These are phyloP conservation scores for Paraphaeosphaeria sporulosa DNA, from an alignment of 2,329 filamentous ascomycete species.

Conservation along the genomic window DNA sequence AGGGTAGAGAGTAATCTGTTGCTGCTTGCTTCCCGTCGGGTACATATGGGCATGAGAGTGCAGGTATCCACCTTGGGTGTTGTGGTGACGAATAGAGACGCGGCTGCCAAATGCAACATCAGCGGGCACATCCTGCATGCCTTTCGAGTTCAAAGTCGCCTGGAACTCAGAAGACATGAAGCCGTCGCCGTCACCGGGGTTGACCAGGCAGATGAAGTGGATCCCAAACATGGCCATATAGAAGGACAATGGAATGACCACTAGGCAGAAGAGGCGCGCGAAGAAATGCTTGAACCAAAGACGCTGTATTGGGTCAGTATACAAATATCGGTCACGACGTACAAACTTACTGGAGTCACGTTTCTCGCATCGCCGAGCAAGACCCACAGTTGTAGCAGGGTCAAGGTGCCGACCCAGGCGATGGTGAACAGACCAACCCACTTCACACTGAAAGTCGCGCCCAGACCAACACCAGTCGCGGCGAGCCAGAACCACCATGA, in stretches of 20 bases:
- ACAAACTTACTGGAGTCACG: conserved; percentile 72
- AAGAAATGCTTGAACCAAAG: conserved; percentile 94
- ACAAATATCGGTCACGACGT: not conserved
- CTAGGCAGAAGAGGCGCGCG: conserved; percentile 87
- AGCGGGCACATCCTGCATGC: conserved; percentile 92
- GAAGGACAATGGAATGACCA: conserved; percentile 86
- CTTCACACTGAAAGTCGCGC: conserved; percentile 93
- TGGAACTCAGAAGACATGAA: conserved; percentile 99
- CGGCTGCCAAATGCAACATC: conserved; percentile 91
- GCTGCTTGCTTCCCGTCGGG: conserved; percentile 95
- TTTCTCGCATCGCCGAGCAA: conserved; percentile 87
- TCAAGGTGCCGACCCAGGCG: conserved; percentile 94
- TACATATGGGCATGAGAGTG: conserved; percentile 99
- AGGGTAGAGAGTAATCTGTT: conserved; percentile 97
- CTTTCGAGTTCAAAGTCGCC: conserved; percentile 93
- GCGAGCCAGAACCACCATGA: conserved; percentile 99
- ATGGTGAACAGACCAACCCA: conserved; percentile 99
- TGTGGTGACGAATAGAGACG: conserved; percentile 87
- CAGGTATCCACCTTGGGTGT: conserved; percentile 96
- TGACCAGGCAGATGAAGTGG: conserved; percentile 90
- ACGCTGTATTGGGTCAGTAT: conserved; percentile 57
- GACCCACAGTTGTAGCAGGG: conserved; percentile 91
- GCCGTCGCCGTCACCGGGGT: conserved; percentile 95
- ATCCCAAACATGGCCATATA: conserved; percentile 98
- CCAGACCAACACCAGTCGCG: conserved; percentile 84